phyloP scores from a whole-genome alignment of 2,329 filamentous ascomycete genomes.

The Diaporthe ampelina region DNA sequence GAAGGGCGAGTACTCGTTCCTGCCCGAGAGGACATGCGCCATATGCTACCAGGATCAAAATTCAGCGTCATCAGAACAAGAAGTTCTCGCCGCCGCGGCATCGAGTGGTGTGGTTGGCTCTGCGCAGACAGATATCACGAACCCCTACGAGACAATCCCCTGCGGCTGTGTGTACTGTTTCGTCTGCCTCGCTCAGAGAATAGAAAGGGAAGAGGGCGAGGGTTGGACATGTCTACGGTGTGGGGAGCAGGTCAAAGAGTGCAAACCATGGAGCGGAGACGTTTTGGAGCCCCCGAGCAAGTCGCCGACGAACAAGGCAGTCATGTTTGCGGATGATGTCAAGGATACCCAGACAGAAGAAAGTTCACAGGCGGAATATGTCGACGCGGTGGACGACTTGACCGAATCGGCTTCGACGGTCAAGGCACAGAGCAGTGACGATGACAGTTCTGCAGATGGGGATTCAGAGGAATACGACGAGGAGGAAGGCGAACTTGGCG shows the following conservation, averaged over 20 bases:
- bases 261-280: constrained; percentile 92
- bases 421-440: constrained; percentile 41
- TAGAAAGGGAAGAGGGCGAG: constrained; percentile 94
- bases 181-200: constrained; percentile 89
- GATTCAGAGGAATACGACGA: constrained; percentile 51
- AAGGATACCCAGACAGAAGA: constrained; percentile 50
- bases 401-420: constrained; percentile 40
- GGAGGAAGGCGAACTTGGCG: constrained; percentile 48
- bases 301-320: constrained; percentile 63
- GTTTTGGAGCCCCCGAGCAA: constrained; percentile 74
- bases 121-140: constrained; percentile 93
- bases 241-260: constrained; percentile 85
- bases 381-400: constrained; percentile 32
- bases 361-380: constrained; percentile 39
- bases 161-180: constrained; percentile 97
- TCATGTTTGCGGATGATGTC: constrained; percentile 73
- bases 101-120: constrained; percentile 87
- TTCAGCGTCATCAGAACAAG: constrained; percentile 79
- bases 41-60: constrained; percentile 98
- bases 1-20: constrained; percentile 83
- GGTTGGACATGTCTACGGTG: constrained; percentile 94
- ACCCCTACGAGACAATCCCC: constrained; percentile 91
- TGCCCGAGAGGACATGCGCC: constrained; percentile 94
- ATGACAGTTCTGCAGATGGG: constrained; percentile 39
- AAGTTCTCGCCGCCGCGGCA: constrained; percentile 76